Percentiles rank a stretch among this genome's conserved stretches.
Conservation (phyloP, 2,329 filamentous ascomycete genomes). For the Cytospora chrysosperma region DNA sequence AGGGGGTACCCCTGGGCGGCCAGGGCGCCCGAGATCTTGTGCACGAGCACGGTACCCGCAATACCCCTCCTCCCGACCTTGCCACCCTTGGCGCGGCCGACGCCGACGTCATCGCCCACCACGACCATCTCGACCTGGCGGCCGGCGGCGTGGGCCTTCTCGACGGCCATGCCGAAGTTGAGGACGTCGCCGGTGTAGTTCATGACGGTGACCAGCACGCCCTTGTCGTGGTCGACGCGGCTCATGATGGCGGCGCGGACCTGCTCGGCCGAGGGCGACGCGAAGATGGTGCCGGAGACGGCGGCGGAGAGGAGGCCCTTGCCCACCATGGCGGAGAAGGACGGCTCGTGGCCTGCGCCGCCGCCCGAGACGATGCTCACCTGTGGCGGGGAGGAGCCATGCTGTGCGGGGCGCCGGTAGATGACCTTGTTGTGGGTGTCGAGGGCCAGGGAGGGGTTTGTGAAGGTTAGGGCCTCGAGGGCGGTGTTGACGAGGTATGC, state of each 20-base stretch:
- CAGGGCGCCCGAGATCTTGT: slow-evolving; percentile 84
- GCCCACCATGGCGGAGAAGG: slow-evolving; percentile 83
- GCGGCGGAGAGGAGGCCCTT: slow-evolving; percentile 76
- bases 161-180: slow-evolving; percentile 91
- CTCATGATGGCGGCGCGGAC: slow-evolving; percentile 73
- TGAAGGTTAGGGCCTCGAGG: slow-evolving; percentile 73
- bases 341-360: slow-evolving; percentile 87
- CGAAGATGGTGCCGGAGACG: slow-evolving; percentile 83
- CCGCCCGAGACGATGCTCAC: slow-evolving; percentile 87
- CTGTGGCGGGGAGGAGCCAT: slow-evolving; percentile 49
- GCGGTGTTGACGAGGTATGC: slow-evolving; percentile 74
- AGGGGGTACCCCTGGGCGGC: slow-evolving; percentile 69
- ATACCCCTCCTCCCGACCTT: slow-evolving; percentile 91
- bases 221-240: slow-evolving; percentile 61
- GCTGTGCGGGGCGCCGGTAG: slow-evolving; percentile 62
- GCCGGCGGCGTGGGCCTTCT: slow-evolving; percentile 82
- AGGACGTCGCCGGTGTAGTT: slow-evolving; percentile 90
- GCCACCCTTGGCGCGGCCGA: slow-evolving; percentile 77
- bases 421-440: slow-evolving; percentile 80
- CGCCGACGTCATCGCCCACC: slow-evolving; percentile 88
- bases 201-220: slow-evolving; percentile 89
- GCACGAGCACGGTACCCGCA: slow-evolving; percentile 85
- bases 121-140: slow-evolving; percentile 83
- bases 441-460: slow-evolving; percentile 79
- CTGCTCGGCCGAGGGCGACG: slow-evolving; percentile 74